Conservation (phyloP, 2,329 filamentous ascomycete species). For the Helminthosporium solani region DNA sequence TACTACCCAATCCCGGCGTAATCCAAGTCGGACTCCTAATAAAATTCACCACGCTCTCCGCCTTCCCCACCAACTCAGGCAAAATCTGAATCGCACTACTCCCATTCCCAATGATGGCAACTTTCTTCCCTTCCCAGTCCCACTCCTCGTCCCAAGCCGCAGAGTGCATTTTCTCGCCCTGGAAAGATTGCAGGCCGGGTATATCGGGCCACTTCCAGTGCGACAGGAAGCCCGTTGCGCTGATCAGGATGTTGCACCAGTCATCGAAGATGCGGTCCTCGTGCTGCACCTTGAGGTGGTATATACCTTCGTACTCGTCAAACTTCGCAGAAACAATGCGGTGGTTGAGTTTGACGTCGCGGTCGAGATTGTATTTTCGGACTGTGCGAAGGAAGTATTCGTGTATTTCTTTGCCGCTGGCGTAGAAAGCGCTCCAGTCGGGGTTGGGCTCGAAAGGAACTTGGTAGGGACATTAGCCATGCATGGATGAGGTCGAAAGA, state of each 20-base stretch:
- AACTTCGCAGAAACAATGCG: constrained; percentile 35
- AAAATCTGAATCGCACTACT: constrained; percentile 7
- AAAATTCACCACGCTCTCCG: background rate
- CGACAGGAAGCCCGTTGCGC: constrained; percentile 11
- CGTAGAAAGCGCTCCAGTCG: constrained; percentile 41
- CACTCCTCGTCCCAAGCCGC: constrained; percentile 8
- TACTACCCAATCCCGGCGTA: background rate
- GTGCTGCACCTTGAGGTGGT: constrained; percentile 38
- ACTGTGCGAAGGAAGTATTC: constrained; percentile 38
- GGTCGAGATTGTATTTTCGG: constrained; percentile 38
- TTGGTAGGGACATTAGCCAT: background rate
- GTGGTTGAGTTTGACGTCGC: constrained; percentile 29
- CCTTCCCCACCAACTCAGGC: background rate
- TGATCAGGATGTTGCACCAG: constrained; percentile 36
- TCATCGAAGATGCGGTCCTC: constrained; percentile 26
- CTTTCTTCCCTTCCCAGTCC: constrained; percentile 1
- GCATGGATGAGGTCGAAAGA: too few relatives aligned
- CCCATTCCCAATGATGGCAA: constrained; percentile 8
- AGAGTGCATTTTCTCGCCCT: constrained; percentile 11
- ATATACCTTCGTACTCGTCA: constrained; percentile 36
- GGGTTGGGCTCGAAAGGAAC: constrained; percentile 43
- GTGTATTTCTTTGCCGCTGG: constrained; percentile 38
- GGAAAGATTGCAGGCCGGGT: constrained; percentile 7
- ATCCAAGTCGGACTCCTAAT: constrained; percentile 4
- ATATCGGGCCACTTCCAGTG: constrained; percentile 31